Base-by-base conservation (phyloP, 805 yeast genomes). In the Ogataea pignaliae region DNA sequence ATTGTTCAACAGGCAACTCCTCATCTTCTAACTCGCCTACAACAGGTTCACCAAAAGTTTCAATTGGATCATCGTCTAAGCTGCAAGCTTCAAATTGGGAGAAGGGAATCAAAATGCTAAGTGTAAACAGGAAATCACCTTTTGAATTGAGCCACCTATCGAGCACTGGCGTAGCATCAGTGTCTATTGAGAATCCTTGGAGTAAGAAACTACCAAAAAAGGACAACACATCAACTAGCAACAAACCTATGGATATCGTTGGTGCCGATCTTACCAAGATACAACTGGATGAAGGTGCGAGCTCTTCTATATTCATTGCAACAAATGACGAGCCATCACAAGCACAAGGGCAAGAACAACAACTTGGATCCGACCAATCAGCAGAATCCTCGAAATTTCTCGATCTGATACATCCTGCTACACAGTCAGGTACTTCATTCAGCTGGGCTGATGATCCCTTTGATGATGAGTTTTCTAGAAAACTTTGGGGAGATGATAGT, bases 401-500 rank as follows among this genome's bases (percentile, higher is more conserved):
- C 34, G 47, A 39, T 29, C 34, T 42, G 6, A 29, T 43, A 10
- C 36, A 34, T 33, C 44, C 45, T 2, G 14, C 48, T 7, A 18
- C 3, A 29, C 45, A 28, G 12, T 16, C 3, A 8, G 45, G 16
- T 41, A 32, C 26, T 21, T 17, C n/a, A n/a, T 44, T 52, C 30
- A 46, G 33, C 29, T 56, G 61, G 61, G 53, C 50, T 10, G 56
- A 53, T 33, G 53, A 48, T 13, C 47, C 47, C 21, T 49, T 39
- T 3, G 50, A 47, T n/a, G 46, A 43, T 34, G 51, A 45, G 4
- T 46, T 50, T 29, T 26, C 40, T 12, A 44, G 42, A 35, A 40
- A 39, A 9, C 35, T 56, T 21, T 56, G 61, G 61, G 41, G 42
- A 21, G 56, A 52, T 34, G 28, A 11, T 3, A 8, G 30, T n/a